Percentiles rank a stretch among this genome's conserved stretches.
These are phyloP conservation scores for Amphichorda felina DNA, from an alignment of 2,329 filamentous ascomycete species.

Conservation along the genomic window DNA sequence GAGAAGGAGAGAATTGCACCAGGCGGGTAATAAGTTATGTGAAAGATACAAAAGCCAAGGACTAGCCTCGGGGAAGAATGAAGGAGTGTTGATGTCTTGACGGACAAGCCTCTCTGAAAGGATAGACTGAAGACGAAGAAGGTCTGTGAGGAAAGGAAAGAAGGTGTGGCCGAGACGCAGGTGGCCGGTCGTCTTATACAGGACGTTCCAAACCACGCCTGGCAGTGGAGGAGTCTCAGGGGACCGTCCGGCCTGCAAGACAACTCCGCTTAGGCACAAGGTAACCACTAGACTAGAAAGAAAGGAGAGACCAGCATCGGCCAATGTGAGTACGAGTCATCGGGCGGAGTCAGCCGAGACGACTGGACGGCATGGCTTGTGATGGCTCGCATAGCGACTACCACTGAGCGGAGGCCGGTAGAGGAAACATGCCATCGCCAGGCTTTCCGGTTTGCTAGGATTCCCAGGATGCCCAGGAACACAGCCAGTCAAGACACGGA, in stretches of 20 bases:
- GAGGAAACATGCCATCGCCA: too few relatives aligned
- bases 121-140: slow-evolving; percentile 8
- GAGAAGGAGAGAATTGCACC: slow-evolving; percentile 4
- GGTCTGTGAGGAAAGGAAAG: slow-evolving; percentile 6
- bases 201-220: slow-evolving; percentile 4
- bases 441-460: too few relatives aligned
- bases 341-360: too few relatives aligned
- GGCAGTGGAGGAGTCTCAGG: slow-evolving; percentile 3
- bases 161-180: slow-evolving; percentile 3
- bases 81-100: slow-evolving; percentile 18
- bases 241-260: too few relatives aligned
- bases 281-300: too few relatives aligned
- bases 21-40: slow-evolving; percentile 8
- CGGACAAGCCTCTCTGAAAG: slow-evolving; percentile 11
- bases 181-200: slow-evolving; percentile 6
- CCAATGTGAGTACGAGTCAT: too few relatives aligned
- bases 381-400: too few relatives aligned
- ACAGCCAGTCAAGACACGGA: background rate
- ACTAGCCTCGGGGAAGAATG: slow-evolving; percentile 18
- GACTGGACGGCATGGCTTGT: too few relatives aligned
- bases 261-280: too few relatives aligned
- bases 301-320: too few relatives aligned
- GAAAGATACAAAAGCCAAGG: slow-evolving; percentile 14
- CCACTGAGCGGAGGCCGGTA: too few relatives aligned
- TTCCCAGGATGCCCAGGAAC: too few relatives aligned